Evolutionary conservation across 2,329 filamentous ascomycete species (phyloP).

Genomic region (Gnomoniopsis smithogilvyi): DNA sequence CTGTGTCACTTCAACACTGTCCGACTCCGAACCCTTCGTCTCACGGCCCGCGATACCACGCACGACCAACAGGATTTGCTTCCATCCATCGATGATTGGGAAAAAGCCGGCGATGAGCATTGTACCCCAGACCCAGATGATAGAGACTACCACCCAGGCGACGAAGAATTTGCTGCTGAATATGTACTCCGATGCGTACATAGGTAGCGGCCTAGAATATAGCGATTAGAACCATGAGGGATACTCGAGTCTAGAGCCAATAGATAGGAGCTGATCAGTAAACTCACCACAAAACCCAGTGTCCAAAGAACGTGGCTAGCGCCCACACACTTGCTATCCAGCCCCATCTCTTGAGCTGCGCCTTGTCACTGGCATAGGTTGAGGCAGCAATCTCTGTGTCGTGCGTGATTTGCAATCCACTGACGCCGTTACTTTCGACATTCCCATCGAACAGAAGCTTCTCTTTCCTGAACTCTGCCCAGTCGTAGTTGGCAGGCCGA

Average conservation of each 20-base stretch:
- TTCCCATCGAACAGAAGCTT: conserved; percentile 34
- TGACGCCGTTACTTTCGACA: background rate
- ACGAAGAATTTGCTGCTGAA: conserved; percentile 42
- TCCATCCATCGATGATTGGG: conserved; percentile 45
- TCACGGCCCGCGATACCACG: background rate
- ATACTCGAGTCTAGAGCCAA: background rate
- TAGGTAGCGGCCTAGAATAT: conserved; percentile 40
- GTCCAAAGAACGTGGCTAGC: conserved; percentile 46
- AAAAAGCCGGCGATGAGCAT: conserved; percentile 47
- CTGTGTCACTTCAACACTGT: background rate
- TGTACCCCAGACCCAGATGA: conserved; percentile 52
- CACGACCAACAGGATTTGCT: conserved; percentile 24
- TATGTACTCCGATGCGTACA: conserved; percentile 50
- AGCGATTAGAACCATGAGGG: conserved; percentile 15
- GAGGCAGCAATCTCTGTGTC: conserved; percentile 19
- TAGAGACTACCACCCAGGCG: conserved; percentile 47
- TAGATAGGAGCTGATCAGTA: background rate
- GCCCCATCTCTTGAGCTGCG: conserved; percentile 43
- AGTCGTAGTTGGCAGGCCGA: conserved; percentile 21
- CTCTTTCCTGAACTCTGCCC: conserved; percentile 33
- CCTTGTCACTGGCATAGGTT: conserved; percentile 29
- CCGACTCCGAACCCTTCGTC: background rate
- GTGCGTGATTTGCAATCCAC: conserved; percentile 15
- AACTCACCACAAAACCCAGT: conserved; percentile 48
- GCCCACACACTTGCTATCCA: conserved; percentile 44